Conservation (phyloP, 2,329 filamentous ascomycete species). For the Didymella lethalis region DNA sequence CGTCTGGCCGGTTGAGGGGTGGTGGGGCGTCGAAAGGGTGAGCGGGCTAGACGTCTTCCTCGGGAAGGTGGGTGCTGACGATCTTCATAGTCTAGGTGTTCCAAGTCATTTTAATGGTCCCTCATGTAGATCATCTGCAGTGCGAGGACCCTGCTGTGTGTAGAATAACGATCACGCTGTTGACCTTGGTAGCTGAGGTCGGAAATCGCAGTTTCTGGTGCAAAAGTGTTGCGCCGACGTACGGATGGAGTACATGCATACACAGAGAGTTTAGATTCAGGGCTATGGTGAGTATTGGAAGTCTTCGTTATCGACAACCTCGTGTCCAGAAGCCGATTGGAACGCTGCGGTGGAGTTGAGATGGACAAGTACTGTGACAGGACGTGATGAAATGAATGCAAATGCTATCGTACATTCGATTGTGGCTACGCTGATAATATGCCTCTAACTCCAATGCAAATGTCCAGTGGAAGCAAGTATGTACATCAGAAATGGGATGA, state of each 20-base stretch:
- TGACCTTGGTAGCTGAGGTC: too few relatives aligned
- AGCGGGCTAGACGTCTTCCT: background rate
- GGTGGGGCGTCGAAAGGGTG: constrained; percentile 8
- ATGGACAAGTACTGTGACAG: background rate
- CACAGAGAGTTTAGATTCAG: too few relatives aligned
- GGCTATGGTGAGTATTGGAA: too few relatives aligned
- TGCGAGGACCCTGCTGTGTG: background rate
- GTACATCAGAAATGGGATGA: constrained; percentile 1
- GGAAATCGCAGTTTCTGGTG: too few relatives aligned
- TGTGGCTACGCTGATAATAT: background rate
- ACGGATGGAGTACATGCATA: too few relatives aligned
- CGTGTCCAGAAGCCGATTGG: too few relatives aligned
- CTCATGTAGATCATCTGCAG: background rate
- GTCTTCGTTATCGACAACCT: too few relatives aligned
- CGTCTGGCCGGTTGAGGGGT: constrained; percentile 24
- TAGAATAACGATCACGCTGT: background rate
- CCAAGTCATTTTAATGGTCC: background rate
- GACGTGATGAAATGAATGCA: background rate
- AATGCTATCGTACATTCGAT: constrained; percentile 7
- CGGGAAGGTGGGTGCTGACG: background rate
- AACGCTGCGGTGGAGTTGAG: too few relatives aligned
- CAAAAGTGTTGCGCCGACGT: too few relatives aligned
- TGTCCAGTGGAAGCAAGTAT: background rate
- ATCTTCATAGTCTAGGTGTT: background rate
- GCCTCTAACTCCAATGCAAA: background rate